Conservation (phyloP, 306 rosid genomes). For the Crotalaria pallida region DNA sequence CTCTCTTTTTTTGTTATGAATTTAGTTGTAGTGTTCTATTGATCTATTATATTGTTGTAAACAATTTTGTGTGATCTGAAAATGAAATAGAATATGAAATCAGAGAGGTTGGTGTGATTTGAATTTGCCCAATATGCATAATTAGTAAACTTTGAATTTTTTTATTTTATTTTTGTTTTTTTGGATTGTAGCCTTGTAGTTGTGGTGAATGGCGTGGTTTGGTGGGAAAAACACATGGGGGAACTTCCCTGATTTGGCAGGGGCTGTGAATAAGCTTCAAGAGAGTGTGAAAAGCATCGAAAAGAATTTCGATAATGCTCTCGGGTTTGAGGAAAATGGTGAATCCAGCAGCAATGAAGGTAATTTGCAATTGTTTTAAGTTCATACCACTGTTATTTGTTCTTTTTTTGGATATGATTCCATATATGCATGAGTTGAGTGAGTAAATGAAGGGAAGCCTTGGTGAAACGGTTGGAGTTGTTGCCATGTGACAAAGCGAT, state of each 20-base stretch:
- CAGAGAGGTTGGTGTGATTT: constrained; percentile 12
- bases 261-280: constrained; percentile 96
- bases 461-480: no score
- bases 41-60: neutral
- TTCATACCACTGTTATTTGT: constrained; percentile 11
- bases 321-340: constrained; percentile 73
- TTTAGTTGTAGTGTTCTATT: neutral
- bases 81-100: constrained; percentile 3
- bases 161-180: neutral
- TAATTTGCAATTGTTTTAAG: constrained; percentile 25
- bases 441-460: no score
- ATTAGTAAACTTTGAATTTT: constrained; percentile 10
- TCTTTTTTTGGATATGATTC: neutral
- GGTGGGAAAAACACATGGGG: constrained; percentile 76
- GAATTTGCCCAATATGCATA: constrained; percentile 18
- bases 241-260: constrained; percentile 92
- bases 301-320: constrained; percentile 93
- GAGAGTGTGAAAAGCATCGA: constrained; percentile 98
- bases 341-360: constrained; percentile 82
- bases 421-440: neutral
- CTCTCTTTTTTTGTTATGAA: neutral
- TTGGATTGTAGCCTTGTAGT: constrained; percentile 29
- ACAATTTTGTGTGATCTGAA: constrained; percentile 21
- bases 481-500: no score
- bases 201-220: constrained; percentile 77